Base-by-base conservation (phyloP, 352 stramenopile species). In the Aphanomyces invadans region DNA sequence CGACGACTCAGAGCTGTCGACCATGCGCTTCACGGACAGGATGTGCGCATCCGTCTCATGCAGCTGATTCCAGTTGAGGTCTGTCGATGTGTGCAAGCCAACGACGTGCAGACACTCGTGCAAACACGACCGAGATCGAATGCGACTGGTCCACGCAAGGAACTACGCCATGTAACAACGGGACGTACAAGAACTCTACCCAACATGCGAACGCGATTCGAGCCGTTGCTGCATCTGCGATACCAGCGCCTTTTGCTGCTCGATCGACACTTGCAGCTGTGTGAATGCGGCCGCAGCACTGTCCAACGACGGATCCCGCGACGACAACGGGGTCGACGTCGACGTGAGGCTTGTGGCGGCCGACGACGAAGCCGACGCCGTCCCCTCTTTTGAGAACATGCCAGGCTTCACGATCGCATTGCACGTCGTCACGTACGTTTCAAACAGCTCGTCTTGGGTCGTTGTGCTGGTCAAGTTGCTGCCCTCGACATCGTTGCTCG, bases 211-310 rank as follows among this genome's bases (percentile, higher is more conserved):
- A n/a, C 49, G 49, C 25, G 15, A 21, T 26, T 48, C n/a, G 32
- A 64, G 36, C 4, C 36, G 55, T 38, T 64, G 19, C 10, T 49
- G 55, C 55, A 64, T 64, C 28, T 64, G n/a, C 2, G 36, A 49
- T 11, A 64, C 55, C n/a, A 64, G 21, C 23, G 25, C 19, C 39
- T 64, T 64, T 64, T 64, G 55, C 33, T 45, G 21, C 36, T 64
- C 55, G 55, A 64, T 51, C 21, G 55, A 51, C 17, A 21, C 9
- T 46, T 64, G 55, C 28, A 64, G 36, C 4, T 49, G 55, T 23
- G 49, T 33, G 23, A 57, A 57, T 12, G 25, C 49, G 4, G 29
- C 29, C 17, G 46, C 0, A 15, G 46, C 46, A 7, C 9, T 11
- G 46, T 45, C 31, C 10, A 54, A 12, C 12, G 46, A 33, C 33